Evolutionary conservation across 2,329 filamentous ascomycete species (phyloP).

Genomic region (Juglanconis oblonga): DNA sequence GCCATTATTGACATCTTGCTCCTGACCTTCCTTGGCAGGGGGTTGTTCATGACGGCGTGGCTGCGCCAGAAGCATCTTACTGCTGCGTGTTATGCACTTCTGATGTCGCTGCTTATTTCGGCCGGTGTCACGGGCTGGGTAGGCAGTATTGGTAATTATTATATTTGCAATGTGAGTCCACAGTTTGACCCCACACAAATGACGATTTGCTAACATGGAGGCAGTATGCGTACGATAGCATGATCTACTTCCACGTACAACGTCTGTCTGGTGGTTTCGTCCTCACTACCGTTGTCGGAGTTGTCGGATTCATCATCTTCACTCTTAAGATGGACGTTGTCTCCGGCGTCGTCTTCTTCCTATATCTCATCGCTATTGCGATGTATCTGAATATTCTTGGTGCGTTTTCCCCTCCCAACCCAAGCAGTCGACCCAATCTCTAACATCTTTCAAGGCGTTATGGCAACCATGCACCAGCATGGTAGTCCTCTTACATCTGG

Average conservation of each 20-base stretch:
- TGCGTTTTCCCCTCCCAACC: constrained; percentile 33
- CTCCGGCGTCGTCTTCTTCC: constrained; percentile 54
- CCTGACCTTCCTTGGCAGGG: constrained; percentile 56
- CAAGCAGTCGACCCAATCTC: constrained; percentile 13
- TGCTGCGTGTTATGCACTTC: constrained; percentile 53
- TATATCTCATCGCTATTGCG: constrained; percentile 56
- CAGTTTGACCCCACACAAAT: background rate
- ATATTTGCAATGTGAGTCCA: constrained; percentile 39
- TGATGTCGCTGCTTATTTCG: constrained; percentile 57
- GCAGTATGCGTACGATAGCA: constrained; percentile 36
- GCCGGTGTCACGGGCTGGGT: constrained; percentile 63
- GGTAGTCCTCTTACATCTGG: constrained; percentile 56
- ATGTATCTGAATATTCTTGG: constrained; percentile 58
- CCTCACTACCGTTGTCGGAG: constrained; percentile 31
- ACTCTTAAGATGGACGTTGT: constrained; percentile 37
- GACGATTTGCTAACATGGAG: background rate
- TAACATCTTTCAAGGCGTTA: constrained; percentile 24
- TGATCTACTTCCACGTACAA: constrained; percentile 40
- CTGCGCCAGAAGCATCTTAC: constrained; percentile 51
- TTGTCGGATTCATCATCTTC: constrained; percentile 50
- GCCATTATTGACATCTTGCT: constrained; percentile 60
- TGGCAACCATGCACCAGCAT: constrained; percentile 51
- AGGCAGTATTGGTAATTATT: constrained; percentile 60
- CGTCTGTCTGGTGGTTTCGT: constrained; percentile 47
- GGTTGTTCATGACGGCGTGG: constrained; percentile 57